Base-by-base conservation (phyloP, 768 basidiomycete genomes). In the Amanita fuliginea region DNA sequence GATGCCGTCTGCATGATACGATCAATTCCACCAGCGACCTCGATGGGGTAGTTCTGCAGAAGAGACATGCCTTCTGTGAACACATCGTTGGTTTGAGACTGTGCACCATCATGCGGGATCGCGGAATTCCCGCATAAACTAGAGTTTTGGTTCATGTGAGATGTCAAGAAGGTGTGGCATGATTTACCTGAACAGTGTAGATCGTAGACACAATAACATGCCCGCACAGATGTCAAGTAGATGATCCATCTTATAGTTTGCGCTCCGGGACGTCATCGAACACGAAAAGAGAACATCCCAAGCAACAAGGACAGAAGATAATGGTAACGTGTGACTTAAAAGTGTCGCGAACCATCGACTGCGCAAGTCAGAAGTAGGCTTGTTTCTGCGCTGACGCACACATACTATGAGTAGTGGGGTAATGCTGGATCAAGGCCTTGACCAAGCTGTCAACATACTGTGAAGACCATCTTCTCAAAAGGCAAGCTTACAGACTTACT, bases 321-420 rank as follows among this genome's bases (percentile, higher is more conserved):
- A 56, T 0, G 86, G 83, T n/a, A 90, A 60, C 1, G 86, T 83
- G 55, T 87, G 86, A 0, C 82, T 75, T 18, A 89, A 63, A 6
- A 90, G 57, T 9, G 85, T 76, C 10, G 82, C 76, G 9, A 89
- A 66, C 86, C 86, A 90, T 40, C 79, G 82, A 62, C 86, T 88
- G 53, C 11, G 43, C 19, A 33, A 51, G 18, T 35, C 26, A 32
- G 39, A 42, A 52, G 47, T 47, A 43, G 24, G 35, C 45, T 22
- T 18, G 34, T 41, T 19, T 13, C 26, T 4, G 46, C 46, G 36
- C 16, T 41, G 48, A 44, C 34, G 34, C 40, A 39, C 16, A 64
- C 86, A 54, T 64, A 88, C 86, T 82, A 83, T 42, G 86, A 86
- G 62, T 86, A 89, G 64, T 89, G 85, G 2, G 86, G 86, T 22